Percentiles rank a stretch among this genome's conserved stretches.
These are phyloP conservation scores for Firmiana major DNA, from an alignment of 345 rosid genomes.

Conservation along the genomic window DNA sequence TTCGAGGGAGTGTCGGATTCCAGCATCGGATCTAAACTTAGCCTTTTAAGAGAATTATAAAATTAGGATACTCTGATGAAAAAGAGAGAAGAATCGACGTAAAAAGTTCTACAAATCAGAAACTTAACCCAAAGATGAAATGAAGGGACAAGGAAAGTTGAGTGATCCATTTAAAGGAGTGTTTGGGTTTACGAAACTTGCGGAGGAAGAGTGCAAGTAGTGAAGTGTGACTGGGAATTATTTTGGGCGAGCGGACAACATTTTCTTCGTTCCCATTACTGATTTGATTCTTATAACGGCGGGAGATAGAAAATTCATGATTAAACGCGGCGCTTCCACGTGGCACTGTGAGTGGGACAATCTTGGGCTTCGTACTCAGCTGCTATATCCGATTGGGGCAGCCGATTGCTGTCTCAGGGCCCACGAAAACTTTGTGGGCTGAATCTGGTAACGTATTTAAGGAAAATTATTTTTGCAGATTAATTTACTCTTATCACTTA, in stretches of 20 bases:
- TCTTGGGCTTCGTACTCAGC: too few relatives aligned
- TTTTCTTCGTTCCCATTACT: background rate
- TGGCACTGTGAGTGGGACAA: too few relatives aligned
- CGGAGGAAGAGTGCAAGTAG: constrained; percentile 27
- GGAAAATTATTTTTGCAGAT: too few relatives aligned
- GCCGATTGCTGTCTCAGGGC: background rate
- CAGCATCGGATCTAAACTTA: constrained; percentile 25
- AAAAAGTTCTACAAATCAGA: background rate
- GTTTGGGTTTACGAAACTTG: constrained; percentile 20
- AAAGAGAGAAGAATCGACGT: background rate
- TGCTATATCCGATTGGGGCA: background rate
- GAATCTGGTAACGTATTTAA: too few relatives aligned
- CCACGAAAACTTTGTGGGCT: background rate
- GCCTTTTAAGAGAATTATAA: background rate
- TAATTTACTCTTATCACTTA: too few relatives aligned
- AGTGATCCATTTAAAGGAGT: constrained; percentile 13
- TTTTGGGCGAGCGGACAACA: too few relatives aligned
- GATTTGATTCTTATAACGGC: constrained; percentile 15
- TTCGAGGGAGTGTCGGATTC: constrained; percentile 34
- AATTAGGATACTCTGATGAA: background rate
- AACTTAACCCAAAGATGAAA: constrained; percentile 1
- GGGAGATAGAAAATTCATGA: background rate
- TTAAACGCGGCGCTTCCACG: too few relatives aligned
- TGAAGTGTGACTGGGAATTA: background rate
- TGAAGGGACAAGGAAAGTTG: constrained; percentile 11